Base-by-base conservation (phyloP, 106 monocot genomes). In the Apostasia shenzhenica region DNA sequence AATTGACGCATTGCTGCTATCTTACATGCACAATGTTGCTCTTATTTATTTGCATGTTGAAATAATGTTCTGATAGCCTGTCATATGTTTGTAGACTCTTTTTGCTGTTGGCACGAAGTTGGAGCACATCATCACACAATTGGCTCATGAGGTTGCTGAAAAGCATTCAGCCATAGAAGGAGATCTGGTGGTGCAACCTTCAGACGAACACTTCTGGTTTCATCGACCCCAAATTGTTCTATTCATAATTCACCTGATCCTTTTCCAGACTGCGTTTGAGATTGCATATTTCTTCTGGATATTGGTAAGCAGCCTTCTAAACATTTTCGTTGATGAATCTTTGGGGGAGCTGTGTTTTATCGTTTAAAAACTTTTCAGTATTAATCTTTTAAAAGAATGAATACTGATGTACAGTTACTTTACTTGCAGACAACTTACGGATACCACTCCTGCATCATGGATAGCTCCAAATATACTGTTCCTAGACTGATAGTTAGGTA, bases 121-220 rank as follows among this genome's bases (percentile, higher is more conserved):
- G 66, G 91, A 88, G 70, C 82, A 85, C 48, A 78, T 91, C 45
- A 85, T 91, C 47, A 47, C 73, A 55, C 73, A 80, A 70, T 68
- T 91, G 55, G 87, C 91, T 52, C 84, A 82, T 67, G 84, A 91
- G 26, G 84, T 91, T 70, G 91, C 91, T 12, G 87, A 91, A 59
- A 91, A 88, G 46, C 80, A 88, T 52, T 63, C 66, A 44, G 82
- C 78, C 48, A 78, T 91, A 38, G 68, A 82, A 64, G 91, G 91
- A 48, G 85, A 88, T 26, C 61, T 91, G 70, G 68, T 91, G 10
- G 78, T 91, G 8, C 82, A 61, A 2, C 91, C 82, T 6, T 91
- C 91, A 70, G 85, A 91, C 6, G 77, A 91, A 7, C 87, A 87
- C 59, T 87, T 91, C 64, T 91, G 91, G 91, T 88, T 91, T 52